Evolutionary conservation across 805 yeast genomes (phyloP), one percentile per base, ranked within the genome.

Genomic region (Kurtzmaniella fragi): DNA sequence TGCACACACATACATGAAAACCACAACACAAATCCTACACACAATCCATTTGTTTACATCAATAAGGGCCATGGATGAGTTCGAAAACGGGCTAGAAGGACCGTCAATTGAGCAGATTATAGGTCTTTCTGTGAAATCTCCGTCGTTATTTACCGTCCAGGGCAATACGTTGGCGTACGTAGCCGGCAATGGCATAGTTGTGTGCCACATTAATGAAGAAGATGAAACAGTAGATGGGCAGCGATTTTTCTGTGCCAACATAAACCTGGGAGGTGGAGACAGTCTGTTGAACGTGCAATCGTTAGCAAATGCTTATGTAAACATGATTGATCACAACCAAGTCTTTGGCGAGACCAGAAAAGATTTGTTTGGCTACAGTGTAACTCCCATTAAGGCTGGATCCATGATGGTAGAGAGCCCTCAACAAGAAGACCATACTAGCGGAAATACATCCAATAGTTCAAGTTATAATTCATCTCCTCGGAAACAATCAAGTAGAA

Each of bases 131-230:
- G 71, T 79, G 2, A 64, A 53, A 33, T 48, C 59, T 2, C 53
- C 66, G 7, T 58, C 68, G 20, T 72, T 71, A 30, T 59, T 75
- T 40, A 56, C 63, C 10, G 59, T 69, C 2, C 63, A 63, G 16
- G 66, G 55, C 12, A 59, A 70, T 41, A 39, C 62, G 3, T 51
- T 78, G 16, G 82, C 79, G 0, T 78, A 77, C 48, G 66, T 71
- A 3, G 81, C 81, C 10, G 73, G 80, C 42, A 80, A 80, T 16
- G 82, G 82, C 3, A 81, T 77, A 3, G 79, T 77, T 10, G 78
- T 77, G 1, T 59, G 73, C 33, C 50, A 59, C 14, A 40, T 71
- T 2, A 50, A 48, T 20, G 12, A n/a, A 6, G 47, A 56, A 12
- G 41, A 42, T 10, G 49, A 43, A 14, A 13, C 44, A 3, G 45